These are phyloP conservation scores for Medicago arabica DNA, from an alignment of 306 rosid species.

Conservation along the genomic window DNA sequence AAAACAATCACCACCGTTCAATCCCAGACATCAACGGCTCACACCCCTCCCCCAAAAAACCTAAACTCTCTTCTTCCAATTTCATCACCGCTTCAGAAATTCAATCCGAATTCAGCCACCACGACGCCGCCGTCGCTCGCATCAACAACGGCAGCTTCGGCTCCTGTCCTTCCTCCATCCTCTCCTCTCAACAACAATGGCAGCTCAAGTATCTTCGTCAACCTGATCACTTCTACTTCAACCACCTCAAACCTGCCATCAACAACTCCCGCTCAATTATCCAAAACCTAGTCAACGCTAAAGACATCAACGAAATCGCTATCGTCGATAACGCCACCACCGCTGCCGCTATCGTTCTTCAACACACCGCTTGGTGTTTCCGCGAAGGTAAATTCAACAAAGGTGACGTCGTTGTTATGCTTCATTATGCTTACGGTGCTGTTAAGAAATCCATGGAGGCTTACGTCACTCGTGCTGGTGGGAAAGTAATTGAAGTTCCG, in stretches of 20 bases:
- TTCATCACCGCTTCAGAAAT: conserved; percentile 63
- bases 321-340: conserved; percentile 99
- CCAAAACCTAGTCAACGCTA: conserved; percentile 72
- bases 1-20: conserved; percentile 33
- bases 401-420: conserved; percentile 86
- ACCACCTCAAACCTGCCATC: conserved; percentile 62
- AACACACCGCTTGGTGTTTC: conserved; percentile 80
- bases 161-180: conserved; percentile 72
- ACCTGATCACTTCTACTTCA: conserved; percentile 86
- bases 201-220: conserved; percentile 72
- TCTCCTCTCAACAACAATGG: conserved; percentile 65
- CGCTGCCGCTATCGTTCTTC: conserved; percentile 95
- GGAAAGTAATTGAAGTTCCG: conserved; percentile 78
- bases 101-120: conserved; percentile 74
- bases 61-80: conserved; percentile 49
- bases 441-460: conserved; percentile 95
- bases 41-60: conserved; percentile 60
- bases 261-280: conserved; percentile 66
- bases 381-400: conserved; percentile 65
- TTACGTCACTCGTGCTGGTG: conserved; percentile 85
- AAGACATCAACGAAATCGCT: conserved; percentile 76
- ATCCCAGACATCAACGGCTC: conserved; percentile 58
- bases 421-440: conserved; percentile 88
- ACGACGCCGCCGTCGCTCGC: conserved; percentile 73
- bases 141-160: conserved; percentile 98